phyloP scores from a whole-genome alignment of 1,139 yeast genomes.

The Insectozyma bohioensis region DNA sequence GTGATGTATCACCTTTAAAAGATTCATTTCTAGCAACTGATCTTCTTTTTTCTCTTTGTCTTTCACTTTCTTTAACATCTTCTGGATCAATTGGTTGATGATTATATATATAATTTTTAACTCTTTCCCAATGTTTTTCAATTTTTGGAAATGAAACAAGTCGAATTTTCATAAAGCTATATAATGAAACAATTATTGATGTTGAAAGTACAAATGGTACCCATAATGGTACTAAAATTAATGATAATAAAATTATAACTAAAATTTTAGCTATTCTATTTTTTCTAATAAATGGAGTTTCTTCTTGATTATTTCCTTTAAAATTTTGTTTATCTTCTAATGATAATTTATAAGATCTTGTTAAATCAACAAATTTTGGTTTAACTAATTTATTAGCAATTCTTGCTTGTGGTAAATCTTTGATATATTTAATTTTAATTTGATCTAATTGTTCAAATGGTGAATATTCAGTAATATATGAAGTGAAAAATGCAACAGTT shows the following conservation, averaged over 20 bases:
- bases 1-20: slow-evolving; percentile 45
- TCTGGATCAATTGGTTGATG: slow-evolving; percentile 30
- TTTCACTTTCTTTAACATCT: slow-evolving; percentile 34
- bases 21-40: slow-evolving; percentile 33
- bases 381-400: slow-evolving; percentile 35
- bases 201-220: slow-evolving; percentile 51
- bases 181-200: slow-evolving; percentile 36
- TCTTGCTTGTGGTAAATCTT: slow-evolving; percentile 33
- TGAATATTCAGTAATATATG: slow-evolving; percentile 49
- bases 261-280: slow-evolving; percentile 28
- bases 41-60: slow-evolving; percentile 30
- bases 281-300: slow-evolving; percentile 34
- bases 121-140: slow-evolving; percentile 35
- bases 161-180: slow-evolving; percentile 35
- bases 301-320: slow-evolving; percentile 38
- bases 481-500: slow-evolving; percentile 54
- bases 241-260: slow-evolving; percentile 30
- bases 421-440: slow-evolving; percentile 40
- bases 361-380: slow-evolving; percentile 60
- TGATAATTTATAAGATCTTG: slow-evolving; percentile 22
- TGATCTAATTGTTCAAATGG: slow-evolving; percentile 48
- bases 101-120: slow-evolving; percentile 34
- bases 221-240: slow-evolving; percentile 50
- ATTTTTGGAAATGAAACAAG: slow-evolving; percentile 25
- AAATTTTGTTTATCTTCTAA: slow-evolving; percentile 18